Evolutionary conservation across 257 asterid genomes (phyloP), one percentile per base, ranked within the genome.

Genomic region (Orobanche coerulescens): DNA sequence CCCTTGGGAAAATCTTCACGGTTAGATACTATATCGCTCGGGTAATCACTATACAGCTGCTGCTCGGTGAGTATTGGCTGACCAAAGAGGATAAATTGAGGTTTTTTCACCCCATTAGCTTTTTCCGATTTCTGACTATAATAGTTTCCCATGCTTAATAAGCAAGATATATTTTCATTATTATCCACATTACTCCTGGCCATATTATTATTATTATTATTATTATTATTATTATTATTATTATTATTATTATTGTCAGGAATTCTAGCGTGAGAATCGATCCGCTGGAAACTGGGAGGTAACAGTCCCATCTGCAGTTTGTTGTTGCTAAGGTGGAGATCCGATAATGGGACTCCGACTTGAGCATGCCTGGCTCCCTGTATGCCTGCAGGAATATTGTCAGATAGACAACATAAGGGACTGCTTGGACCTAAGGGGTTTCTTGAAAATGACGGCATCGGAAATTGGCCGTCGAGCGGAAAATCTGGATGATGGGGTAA

Each of bases 311-410:
- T 75, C 66, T 83, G 90, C 76, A 81, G 84, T 72, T 84, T 85
- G 83, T 84, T 85, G 83, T 83, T 85, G 83, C 78, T 83, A 60
- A 81, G 78, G 69, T 77, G 95, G 85, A 87, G 79, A 64, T 78
- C 96, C 81, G 72, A 72, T 42, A 83, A 74, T 0, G 89, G 95
- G 62, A 75, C 81, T 83, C 96, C 97, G 67, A 76, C 75, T 83
- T 85, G 90, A 79, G 90, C 85, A 84, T 92, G 98, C 98, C 98
- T 88, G 98, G 98, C 91, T 92, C 95, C 96, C 96, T 92, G 98
- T 86, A 92, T 78, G 93, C 97, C 97, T 80, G 91, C 95, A 88
- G 98, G 44, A 23, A 79, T 57, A 76, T 74, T 78, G 83, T 86
- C 89, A 0, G 87, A 62, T 34, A 80, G 81, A 82, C 84, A 75